Evolutionary conservation across 352 stramenopile genomes (phyloP), one percentile per base, ranked within the genome.

Genomic region (Phytophthora pistaciae): DNA sequence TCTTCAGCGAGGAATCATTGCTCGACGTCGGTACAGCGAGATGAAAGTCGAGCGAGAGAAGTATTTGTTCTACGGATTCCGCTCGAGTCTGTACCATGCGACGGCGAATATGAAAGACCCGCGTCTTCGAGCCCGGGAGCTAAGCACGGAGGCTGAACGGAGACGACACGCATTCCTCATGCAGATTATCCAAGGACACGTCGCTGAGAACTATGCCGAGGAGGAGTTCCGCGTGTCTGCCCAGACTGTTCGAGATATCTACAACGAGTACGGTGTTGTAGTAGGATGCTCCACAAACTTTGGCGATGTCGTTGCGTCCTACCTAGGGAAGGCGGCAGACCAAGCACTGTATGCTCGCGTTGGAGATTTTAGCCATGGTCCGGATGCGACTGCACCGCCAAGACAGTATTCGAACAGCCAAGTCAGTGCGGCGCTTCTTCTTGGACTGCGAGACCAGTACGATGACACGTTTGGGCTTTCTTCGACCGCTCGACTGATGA

Each of bases 381-480:
- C 6, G 5, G 53, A 60, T 18, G 56, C 59, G 49, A 21, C 6
- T 20, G 18, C 69, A 27, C 49, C 56, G 10, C 52, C 60, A 23
- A 66, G 56, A 7, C 38, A 78, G 9, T 82, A 79, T 60, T 79
- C 74, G 2, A 80, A 64, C 16, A 64, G 64, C 3, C 71, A 90
- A 56, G 72, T 93, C 50, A 85, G 85, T 20, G 84, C 80, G 18
- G 82, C 82, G 0, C 53, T 93, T 38, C n/a, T 91, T 1, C 73
- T 87, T 9, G 80, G 75, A 29, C 60, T 93, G 14, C 75, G 84
- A 21, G 68, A 79, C 8, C 83, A 91, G 65, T 87, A 83, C 20
- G 82, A 92, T 56, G 83, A 91, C 53, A 92, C 84, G 4, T 92
- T 90, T 63, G 84, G 84, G 1, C 56, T 88, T 18, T 84, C 84